Evolutionary conservation across 345 rosid species (phyloP).

Genomic region (Aquilaria yunnanensis): DNA sequence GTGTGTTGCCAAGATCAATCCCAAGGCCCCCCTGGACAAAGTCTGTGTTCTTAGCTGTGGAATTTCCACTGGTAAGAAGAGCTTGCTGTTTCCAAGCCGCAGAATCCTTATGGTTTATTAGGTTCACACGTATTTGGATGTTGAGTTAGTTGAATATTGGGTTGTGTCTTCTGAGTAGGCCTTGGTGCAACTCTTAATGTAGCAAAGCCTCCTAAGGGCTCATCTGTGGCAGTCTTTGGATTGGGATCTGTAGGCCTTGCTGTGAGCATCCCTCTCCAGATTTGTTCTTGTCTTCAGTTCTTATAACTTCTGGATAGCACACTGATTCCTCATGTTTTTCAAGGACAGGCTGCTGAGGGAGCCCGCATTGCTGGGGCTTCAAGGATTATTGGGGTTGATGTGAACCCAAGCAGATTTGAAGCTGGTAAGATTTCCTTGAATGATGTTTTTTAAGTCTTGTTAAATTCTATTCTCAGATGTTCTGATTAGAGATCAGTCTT

Average conservation of each 20-base stretch:
- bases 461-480: too few relatives aligned
- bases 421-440: conserved; percentile 8
- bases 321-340: background rate
- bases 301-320: background rate
- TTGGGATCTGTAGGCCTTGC: conserved; percentile 40
- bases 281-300: too few relatives aligned
- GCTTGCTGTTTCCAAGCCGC: background rate
- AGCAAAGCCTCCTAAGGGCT: conserved; percentile 30
- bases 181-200: conserved; percentile 40
- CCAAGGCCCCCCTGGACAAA: conserved; percentile 33
- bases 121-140: background rate
- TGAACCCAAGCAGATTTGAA: conserved; percentile 23
- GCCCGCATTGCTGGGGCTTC: conserved; percentile 35
- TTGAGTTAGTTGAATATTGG: background rate
- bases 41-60: conserved; percentile 36
- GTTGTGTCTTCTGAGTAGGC: conserved; percentile 6
- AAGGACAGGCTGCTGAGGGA: conserved; percentile 27
- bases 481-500: too few relatives aligned
- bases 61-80: conserved; percentile 25
- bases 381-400: conserved; percentile 36
- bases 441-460: background rate
- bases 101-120: too few relatives aligned
- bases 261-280: conserved; percentile 9
- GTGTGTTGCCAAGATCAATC: conserved; percentile 31
- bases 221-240: conserved; percentile 38